Conservation (phyloP, 345 rosid genomes). For the Physaria fendleri region DNA sequence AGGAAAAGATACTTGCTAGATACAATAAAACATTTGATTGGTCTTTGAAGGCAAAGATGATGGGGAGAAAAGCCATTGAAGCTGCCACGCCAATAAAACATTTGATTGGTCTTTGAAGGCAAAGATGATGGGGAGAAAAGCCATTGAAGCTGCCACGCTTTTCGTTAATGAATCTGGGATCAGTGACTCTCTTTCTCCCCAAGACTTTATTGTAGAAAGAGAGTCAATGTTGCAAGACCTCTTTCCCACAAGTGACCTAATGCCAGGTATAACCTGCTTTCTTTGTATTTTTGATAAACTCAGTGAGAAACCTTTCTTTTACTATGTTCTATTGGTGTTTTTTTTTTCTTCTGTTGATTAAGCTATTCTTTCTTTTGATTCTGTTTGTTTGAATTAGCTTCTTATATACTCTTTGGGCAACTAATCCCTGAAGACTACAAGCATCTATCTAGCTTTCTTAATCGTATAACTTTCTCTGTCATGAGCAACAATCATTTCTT, state of each 20-base stretch:
- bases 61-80: slow-evolving; percentile 89
- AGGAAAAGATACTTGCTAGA: slow-evolving; percentile 73
- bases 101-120: slow-evolving; percentile 94
- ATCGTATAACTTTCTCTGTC: not conserved
- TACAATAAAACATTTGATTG: slow-evolving; percentile 84
- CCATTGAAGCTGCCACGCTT: slow-evolving; percentile 68
- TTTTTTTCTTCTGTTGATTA: too few species aligned
- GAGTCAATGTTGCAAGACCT: slow-evolving; percentile 66
- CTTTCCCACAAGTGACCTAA: slow-evolving; percentile 79
- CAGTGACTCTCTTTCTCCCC: slow-evolving; percentile 73
- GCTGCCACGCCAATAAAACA: slow-evolving; percentile 67
- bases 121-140: slow-evolving; percentile 95
- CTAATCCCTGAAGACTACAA: not conserved
- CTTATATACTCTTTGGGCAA: not conserved
- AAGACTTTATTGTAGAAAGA: slow-evolving; percentile 70
- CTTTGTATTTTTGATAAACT: not conserved
- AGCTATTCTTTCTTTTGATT: not conserved
- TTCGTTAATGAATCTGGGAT: slow-evolving; percentile 82
- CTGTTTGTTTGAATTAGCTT: not conserved
- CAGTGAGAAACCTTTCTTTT: not conserved
- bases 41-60: slow-evolving; percentile 93
- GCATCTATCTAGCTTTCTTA: not conserved
- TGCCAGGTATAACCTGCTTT: slow-evolving; percentile 52
- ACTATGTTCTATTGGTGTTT: too few species aligned
- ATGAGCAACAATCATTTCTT: not conserved